phyloP scores from a whole-genome alignment of 2,329 filamentous ascomycete genomes.

The Trichoderma citrinoviride region DNA sequence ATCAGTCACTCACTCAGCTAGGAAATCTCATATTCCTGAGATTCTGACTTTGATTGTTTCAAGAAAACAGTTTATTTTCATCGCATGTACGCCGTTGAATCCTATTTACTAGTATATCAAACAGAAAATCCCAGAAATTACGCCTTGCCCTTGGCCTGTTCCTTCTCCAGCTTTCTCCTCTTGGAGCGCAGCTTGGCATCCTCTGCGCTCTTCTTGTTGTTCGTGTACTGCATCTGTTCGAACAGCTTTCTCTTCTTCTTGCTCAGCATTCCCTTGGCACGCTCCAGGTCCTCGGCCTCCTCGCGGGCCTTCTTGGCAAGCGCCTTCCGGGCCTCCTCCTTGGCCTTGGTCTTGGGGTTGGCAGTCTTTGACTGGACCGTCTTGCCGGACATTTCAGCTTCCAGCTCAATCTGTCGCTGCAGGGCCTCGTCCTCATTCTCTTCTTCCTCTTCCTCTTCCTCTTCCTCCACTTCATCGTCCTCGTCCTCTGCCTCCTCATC shows the following conservation, averaged over 20 bases:
- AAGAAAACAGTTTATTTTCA: constrained; percentile 19
- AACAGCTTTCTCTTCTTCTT: constrained; percentile 97
- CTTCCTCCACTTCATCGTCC: constrained; percentile 49
- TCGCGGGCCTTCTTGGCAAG: constrained; percentile 67
- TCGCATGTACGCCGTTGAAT: constrained; percentile 22
- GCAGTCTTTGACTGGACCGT: constrained; percentile 49
- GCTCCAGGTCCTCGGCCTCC: constrained; percentile 84
- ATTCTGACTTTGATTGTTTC: neutral
- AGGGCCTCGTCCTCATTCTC: constrained; percentile 56
- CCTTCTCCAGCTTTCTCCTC: constrained; percentile 83
- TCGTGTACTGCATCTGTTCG: constrained; percentile 96
- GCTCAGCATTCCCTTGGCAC: constrained; percentile 96
- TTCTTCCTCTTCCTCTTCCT: constrained; percentile 42
- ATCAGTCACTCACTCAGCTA: neutral
- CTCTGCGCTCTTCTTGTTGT: constrained; percentile 89
- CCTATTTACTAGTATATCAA: constrained; percentile 22
- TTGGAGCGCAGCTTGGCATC: constrained; percentile 84
- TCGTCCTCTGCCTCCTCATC: constrained; percentile 56
- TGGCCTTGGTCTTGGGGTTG: constrained; percentile 56
- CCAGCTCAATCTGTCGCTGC: constrained; percentile 83
- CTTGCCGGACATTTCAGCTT: constrained; percentile 82
- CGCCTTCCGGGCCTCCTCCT: constrained; percentile 68
- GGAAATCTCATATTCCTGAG: neutral
- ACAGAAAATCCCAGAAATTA: constrained; percentile 25
- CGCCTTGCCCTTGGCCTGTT: constrained; percentile 46